phyloP scores from a whole-genome alignment of 129 eudicot genomes.

The Chrysanthemum seticuspe region DNA sequence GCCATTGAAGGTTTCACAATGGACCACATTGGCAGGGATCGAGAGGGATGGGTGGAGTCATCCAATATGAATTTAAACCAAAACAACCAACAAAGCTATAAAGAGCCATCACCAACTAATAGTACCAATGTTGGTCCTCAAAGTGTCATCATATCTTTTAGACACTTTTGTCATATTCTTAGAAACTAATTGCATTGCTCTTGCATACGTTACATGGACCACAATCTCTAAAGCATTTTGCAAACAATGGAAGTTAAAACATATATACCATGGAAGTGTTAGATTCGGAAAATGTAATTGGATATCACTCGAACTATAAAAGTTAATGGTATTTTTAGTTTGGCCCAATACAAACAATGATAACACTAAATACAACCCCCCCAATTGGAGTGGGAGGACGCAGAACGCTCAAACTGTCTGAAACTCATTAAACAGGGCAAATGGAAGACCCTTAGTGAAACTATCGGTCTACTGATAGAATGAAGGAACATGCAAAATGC shows the following conservation, averaged over 20 bases:
- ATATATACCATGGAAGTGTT: no score
- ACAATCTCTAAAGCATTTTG: constrained; percentile 3
- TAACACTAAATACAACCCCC: no score
- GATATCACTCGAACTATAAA: no score
- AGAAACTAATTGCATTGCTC: constrained; percentile 1
- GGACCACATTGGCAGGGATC: constrained; percentile 40
- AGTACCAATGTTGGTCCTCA: constrained; percentile 38
- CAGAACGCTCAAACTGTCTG: no score
- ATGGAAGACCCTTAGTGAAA: no score
- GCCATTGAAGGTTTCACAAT: constrained; percentile 29
- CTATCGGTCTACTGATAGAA: no score
- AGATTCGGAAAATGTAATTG: no score
- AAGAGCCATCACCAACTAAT: constrained; percentile 35
- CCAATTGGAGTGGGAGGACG: no score
- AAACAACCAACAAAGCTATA: constrained; percentile 38
- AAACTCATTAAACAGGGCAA: no score
- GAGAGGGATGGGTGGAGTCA: constrained; percentile 29
- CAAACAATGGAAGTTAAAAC: not conserved
- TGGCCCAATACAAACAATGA: no score
- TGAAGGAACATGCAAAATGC: no score
- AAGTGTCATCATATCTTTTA: constrained; percentile 23
- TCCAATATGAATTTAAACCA: constrained; percentile 26
- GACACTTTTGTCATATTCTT: constrained; percentile 17
- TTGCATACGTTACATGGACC: constrained; percentile 20
- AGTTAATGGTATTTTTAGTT: no score